Percentiles rank a stretch among this genome's conserved stretches.
Evolutionary conservation across 371 early-diverging fungal species (phyloP).

Genomic region (Catenaria anguillulae): DNA sequence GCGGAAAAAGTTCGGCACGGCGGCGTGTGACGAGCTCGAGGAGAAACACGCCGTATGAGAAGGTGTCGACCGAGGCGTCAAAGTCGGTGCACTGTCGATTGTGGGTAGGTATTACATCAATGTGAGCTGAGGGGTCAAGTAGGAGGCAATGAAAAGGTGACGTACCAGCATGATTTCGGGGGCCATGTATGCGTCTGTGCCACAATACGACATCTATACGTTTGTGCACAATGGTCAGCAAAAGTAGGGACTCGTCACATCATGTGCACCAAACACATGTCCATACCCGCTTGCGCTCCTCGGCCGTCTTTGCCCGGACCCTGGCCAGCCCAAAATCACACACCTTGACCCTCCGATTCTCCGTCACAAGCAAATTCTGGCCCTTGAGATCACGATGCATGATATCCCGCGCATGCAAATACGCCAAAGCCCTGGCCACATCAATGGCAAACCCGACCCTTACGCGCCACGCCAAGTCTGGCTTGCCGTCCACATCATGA

Average conservation of each 20-base stretch:
- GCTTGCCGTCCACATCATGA: no score
- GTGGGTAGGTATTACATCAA: no score
- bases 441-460: slow-evolving; percentile 24
- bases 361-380: slow-evolving; percentile 23
- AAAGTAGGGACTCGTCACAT: not conserved
- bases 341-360: slow-evolving; percentile 23
- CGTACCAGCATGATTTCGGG: slow-evolving; percentile 31
- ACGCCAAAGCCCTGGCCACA: slow-evolving; percentile 25
- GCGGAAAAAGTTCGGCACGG: slow-evolving; percentile 10
- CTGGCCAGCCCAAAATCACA: slow-evolving; percentile 31
- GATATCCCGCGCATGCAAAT: slow-evolving; percentile 22
- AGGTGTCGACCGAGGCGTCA: slow-evolving; percentile 22
- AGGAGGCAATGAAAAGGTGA: not conserved
- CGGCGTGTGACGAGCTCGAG: slow-evolving; percentile 18
- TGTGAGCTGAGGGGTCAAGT: not conserved
- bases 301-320: slow-evolving; percentile 9
- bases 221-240: no score
- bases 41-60: slow-evolving; percentile 26
- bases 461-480: slow-evolving; percentile 17
- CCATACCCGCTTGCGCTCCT: slow-evolving; percentile 15
- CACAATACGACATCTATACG: slow-evolving; percentile 19
- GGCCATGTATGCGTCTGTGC: slow-evolving; percentile 29
- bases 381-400: slow-evolving; percentile 26
- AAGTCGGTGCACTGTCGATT: slow-evolving; percentile 15
- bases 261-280: no score